Conservation (phyloP, 129 eudicot species). For the Daucus carota region DNA sequence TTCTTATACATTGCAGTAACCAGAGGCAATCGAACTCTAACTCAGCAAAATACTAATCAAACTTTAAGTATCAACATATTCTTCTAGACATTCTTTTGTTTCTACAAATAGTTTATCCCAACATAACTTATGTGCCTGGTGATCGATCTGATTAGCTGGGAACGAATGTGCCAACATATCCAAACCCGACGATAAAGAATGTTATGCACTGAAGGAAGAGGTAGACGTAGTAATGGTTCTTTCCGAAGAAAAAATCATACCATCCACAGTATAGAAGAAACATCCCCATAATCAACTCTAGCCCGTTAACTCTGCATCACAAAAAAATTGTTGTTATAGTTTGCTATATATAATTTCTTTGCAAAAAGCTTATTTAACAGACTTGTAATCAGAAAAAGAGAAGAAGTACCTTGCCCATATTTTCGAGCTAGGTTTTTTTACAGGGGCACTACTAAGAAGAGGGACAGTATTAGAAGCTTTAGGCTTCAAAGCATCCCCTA, state of each 20-base stretch:
- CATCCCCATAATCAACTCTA: conserved; percentile 41
- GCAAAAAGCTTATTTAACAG: too few species aligned
- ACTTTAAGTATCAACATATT: background rate
- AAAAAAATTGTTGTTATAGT: background rate
- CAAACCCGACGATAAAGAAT: conserved; percentile 59
- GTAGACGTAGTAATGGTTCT: conserved; percentile 49
- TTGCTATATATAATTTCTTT: too few species aligned
- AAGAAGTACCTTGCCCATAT: background rate
- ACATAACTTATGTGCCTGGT: background rate
- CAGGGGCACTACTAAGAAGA: conserved; percentile 12
- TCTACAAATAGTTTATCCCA: background rate
- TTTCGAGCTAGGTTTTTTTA: conserved; percentile 18
- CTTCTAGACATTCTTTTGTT: background rate
- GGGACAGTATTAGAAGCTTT: conserved; percentile 23
- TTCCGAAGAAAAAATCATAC: conserved; percentile 49
- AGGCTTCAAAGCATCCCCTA: conserved; percentile 51
- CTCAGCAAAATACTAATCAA: background rate
- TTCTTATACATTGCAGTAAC: background rate
- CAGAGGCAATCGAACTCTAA: background rate
- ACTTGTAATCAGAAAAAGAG: too few species aligned
- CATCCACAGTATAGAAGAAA: conserved; percentile 61
- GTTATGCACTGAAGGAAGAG: conserved; percentile 61
- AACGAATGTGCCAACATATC: conserved; percentile 56
- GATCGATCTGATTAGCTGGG: conserved; percentile 22
- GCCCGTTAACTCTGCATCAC: conserved; percentile 38